Percentiles rank a stretch among this genome's conserved stretches.
Evolutionary conservation across 1,284 basidiomycete genomes (phyloP).

Genomic region (Inonotus hispidus): DNA sequence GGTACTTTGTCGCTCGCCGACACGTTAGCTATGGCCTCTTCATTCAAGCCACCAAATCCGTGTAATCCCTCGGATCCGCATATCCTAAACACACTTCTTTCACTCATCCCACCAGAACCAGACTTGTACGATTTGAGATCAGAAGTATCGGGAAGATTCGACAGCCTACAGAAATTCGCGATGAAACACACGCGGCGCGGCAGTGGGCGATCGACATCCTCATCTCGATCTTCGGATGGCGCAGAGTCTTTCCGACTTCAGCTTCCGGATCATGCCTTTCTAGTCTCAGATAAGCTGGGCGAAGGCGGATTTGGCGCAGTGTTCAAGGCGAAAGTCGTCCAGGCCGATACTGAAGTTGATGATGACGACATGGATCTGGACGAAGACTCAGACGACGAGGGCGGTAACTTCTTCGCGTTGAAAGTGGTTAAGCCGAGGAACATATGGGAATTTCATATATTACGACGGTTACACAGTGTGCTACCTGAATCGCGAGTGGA

Average conservation of each 20-base stretch:
- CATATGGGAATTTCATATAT: conserved; percentile 90
- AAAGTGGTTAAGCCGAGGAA: conserved; percentile 91
- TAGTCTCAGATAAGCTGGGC: conserved; percentile 83
- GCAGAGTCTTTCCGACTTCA: conserved; percentile 40
- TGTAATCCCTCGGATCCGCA: conserved; percentile 82
- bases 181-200: conserved; percentile 45
- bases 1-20: conserved; percentile 59
- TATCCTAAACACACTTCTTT: conserved; percentile 63
- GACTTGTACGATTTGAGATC: conserved; percentile 63
- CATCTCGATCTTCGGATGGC: conserved; percentile 35
- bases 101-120: conserved; percentile 57
- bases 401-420: conserved; percentile 69
- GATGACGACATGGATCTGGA: conserved; percentile 53
- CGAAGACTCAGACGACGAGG: conserved; percentile 54
- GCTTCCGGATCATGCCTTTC: conserved; percentile 50
- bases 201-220: conserved; percentile 34
- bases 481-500: conserved; percentile 50
- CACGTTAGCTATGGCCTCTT: conserved; percentile 51
- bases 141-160: conserved; percentile 54
- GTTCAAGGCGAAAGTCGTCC: conserved; percentile 73
- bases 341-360: conserved; percentile 39
- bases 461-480: conserved; percentile 70
- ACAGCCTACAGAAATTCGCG: conserved; percentile 61
- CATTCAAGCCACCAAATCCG: conserved; percentile 75
- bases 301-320: conserved; percentile 97